Evolutionary conservation across 805 yeast species (phyloP).

Genomic region (Huiozyma naganishii): DNA sequence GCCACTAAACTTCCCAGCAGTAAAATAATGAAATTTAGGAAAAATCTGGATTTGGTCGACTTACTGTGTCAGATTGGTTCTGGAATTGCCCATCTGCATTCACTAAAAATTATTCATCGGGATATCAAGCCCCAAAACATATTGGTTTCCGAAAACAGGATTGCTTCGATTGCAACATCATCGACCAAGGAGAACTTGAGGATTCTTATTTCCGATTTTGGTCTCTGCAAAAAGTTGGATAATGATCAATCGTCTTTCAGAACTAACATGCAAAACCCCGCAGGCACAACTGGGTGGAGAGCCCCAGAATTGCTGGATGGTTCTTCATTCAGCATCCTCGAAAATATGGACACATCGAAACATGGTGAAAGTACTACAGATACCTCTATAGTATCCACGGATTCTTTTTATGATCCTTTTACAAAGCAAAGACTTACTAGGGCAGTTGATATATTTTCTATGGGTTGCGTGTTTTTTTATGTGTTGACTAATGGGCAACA

Average conservation of each 20-base stretch:
- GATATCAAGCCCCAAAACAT: constrained; percentile 94
- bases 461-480: constrained; percentile 90
- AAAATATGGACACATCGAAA: constrained; percentile 1
- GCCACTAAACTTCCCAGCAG: constrained; percentile 34
- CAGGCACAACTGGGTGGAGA: constrained; percentile 98
- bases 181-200: constrained; percentile 37
- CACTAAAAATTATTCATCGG: constrained; percentile 84
- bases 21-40: constrained; percentile 30
- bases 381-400: constrained; percentile 7
- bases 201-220: constrained; percentile 86
- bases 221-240: constrained; percentile 85
- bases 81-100: constrained; percentile 80
- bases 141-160: constrained; percentile 62
- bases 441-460: constrained; percentile 85
- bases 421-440: constrained; percentile 60
- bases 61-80: constrained; percentile 66
- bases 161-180: constrained; percentile 10
- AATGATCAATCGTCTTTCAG: constrained; percentile 87
- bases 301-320: constrained; percentile 73
- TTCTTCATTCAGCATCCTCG: constrained; percentile 4
- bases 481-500: constrained; percentile 74
- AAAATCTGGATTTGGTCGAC: constrained; percentile 34
- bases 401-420: constrained; percentile 28
- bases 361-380: not conserved
- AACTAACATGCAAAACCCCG: constrained; percentile 77